phyloP scores from a whole-genome alignment of 176 grass and related monocot genomes.

The Coix lacrymajobi region DNA sequence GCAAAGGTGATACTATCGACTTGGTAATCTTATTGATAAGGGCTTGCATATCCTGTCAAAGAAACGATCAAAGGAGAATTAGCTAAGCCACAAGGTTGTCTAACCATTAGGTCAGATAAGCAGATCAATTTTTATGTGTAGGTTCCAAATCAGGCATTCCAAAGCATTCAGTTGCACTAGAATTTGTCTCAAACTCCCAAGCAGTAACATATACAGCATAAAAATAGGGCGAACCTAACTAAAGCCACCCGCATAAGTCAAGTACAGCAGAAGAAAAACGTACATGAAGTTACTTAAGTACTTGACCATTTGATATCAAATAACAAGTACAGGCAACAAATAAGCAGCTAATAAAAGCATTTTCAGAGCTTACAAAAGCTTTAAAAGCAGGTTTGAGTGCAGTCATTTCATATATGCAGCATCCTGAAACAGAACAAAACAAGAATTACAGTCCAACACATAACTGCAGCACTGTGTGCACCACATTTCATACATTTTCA shows the following conservation, averaged over 20 bases:
- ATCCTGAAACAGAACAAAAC: conserved; percentile 50
- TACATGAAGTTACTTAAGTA: background rate
- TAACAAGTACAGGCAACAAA: background rate
- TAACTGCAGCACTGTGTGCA: background rate
- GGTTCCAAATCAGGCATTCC: background rate
- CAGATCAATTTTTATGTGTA: background rate
- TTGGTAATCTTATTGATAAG: conserved; percentile 87
- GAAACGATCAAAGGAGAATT: background rate
- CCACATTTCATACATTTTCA: background rate
- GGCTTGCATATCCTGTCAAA: conserved; percentile 66
- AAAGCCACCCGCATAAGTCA: background rate
- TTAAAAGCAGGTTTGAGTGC: conserved; percentile 75
- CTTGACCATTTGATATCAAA: background rate
- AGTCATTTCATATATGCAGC: conserved; percentile 94
- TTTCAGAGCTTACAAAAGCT: conserved; percentile 62
- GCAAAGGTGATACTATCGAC: conserved; percentile 75
- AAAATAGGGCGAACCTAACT: background rate
- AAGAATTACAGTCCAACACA: background rate
- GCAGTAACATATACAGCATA: background rate
- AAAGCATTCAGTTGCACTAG: background rate
- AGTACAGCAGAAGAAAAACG: background rate
- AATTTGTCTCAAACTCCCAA: background rate
- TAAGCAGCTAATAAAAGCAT: background rate
- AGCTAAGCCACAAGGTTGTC: background rate
- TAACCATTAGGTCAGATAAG: background rate